A percentile compares a stretch with the other conserved stretches of the same genome.
Conservation (phyloP, 2,329 filamentous ascomycete genomes). For the Phialophora expanda region DNA sequence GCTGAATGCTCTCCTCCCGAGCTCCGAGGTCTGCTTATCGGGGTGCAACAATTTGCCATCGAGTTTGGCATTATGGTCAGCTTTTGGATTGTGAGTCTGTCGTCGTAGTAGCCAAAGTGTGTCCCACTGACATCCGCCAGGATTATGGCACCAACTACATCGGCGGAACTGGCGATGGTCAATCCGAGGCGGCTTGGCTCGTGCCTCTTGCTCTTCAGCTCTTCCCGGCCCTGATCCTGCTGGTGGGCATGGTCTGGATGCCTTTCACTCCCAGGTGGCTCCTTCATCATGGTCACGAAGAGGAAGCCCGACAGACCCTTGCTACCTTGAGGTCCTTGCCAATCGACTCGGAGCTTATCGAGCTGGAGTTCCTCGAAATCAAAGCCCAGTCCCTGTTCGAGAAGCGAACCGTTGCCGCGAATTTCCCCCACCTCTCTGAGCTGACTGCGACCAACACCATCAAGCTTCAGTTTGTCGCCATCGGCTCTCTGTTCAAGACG, state of each 20-base stretch:
- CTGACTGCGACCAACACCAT: slow-evolving; percentile 67
- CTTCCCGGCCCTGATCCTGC: slow-evolving; percentile 47
- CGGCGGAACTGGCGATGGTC: slow-evolving; percentile 62
- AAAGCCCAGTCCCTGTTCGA: slow-evolving; percentile 79
- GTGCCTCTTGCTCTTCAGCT: slow-evolving; percentile 65
- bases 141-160: slow-evolving; percentile 64
- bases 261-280: slow-evolving; percentile 64
- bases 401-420: slow-evolving; percentile 69
- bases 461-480: slow-evolving; percentile 64
- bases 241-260: slow-evolving; percentile 50
- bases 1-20: slow-evolving; percentile 47
- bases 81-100: slow-evolving; percentile 45
- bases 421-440: slow-evolving; percentile 69
- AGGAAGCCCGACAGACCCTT: slow-evolving; percentile 67
- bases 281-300: slow-evolving; percentile 75
- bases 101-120: background rate
- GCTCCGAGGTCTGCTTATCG: slow-evolving; percentile 50
- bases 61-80: slow-evolving; percentile 53
- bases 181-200: slow-evolving; percentile 74
- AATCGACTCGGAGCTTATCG: slow-evolving; percentile 31
- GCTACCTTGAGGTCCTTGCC: slow-evolving; percentile 64
- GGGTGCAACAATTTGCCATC: slow-evolving; percentile 52
- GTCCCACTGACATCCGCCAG: slow-evolving; percentile 37
- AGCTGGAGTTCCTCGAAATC: slow-evolving; percentile 76
- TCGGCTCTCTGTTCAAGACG: slow-evolving; percentile 47